Conservation (phyloP, 768 basidiomycete species). For the Russula dissimulans region DNA sequence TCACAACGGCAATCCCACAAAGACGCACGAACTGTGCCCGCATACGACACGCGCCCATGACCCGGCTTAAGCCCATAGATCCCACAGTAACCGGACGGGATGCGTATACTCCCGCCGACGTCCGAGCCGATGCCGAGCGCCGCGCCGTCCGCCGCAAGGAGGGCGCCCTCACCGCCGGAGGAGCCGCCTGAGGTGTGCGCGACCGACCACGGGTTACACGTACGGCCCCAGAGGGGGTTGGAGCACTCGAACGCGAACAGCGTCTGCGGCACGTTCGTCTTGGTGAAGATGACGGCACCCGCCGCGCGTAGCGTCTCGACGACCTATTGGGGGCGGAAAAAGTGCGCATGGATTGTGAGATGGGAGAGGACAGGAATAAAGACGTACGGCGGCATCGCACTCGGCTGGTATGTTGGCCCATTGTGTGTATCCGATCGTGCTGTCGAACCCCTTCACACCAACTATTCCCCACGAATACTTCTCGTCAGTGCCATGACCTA, state of each 20-base stretch:
- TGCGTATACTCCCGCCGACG: conserved; percentile 74
- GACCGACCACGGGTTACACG: conserved; percentile 54
- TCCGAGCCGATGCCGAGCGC: conserved; percentile 78
- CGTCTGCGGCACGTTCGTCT: conserved; percentile 90
- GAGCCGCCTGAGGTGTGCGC: conserved; percentile 24
- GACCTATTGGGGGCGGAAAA: conserved; percentile 31
- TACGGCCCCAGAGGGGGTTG: conserved; percentile 71
- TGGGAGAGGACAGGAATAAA: neutral
- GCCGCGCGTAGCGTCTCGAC: conserved; percentile 47
- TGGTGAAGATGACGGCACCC: conserved; percentile 78
- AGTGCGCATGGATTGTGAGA: no score
- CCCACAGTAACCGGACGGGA: conserved; percentile 73
- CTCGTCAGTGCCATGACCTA: no score
- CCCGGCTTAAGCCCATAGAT: conserved; percentile 72
- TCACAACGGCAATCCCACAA: no score
- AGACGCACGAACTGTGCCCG: conserved; percentile 38
- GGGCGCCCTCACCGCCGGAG: conserved; percentile 47
- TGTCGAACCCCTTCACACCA: conserved; percentile 54
- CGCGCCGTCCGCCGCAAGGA: conserved; percentile 70
- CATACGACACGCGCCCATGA: conserved; percentile 40
- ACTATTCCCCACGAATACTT: conserved; percentile 27
- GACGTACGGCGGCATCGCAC: conserved; percentile 52
- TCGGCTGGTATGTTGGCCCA: conserved; percentile 58
- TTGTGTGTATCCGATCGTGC: conserved; percentile 60
- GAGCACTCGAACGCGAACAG: conserved; percentile 76